These are phyloP conservation scores for Colletotrichum tanaceti DNA, from an alignment of 2,329 filamentous ascomycete species.

Conservation along the genomic window DNA sequence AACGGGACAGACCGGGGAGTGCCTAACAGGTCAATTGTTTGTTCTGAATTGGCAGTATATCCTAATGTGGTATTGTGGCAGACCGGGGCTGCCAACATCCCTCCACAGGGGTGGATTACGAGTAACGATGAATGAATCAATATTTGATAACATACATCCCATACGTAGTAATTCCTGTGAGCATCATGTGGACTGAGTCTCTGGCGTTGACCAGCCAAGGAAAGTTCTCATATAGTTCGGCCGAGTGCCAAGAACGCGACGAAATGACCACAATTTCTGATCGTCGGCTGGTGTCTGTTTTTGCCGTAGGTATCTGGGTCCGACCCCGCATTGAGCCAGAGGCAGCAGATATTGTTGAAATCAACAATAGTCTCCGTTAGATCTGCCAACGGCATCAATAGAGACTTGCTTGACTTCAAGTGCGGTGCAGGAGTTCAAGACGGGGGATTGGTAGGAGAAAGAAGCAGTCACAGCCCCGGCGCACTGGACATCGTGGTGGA, in stretches of 20 bases:
- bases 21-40: not conserved
- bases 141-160: not conserved
- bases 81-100: constrained; percentile 14
- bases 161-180: not conserved
- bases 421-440: not conserved
- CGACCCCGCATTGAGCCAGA: not conserved
- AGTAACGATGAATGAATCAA: constrained; percentile 22
- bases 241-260: constrained; percentile 10
- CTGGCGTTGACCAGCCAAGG: constrained; percentile 2
- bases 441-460: not conserved
- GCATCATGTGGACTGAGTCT: not conserved
- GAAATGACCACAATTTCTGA: constrained; percentile 22
- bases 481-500: not conserved
- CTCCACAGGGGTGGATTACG: constrained; percentile 15
- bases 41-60: not conserved
- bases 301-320: not conserved
- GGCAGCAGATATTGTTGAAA: not conserved
- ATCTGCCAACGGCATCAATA: constrained; percentile 8
- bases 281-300: not conserved
- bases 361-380: not conserved
- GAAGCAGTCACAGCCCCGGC: not conserved
- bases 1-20: not conserved
- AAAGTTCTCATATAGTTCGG: not conserved
- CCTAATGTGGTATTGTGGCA: constrained; percentile 15
- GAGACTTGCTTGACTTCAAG: not conserved